Evolutionary conservation across 116 monocot genomes (phyloP), one percentile per base, ranked within the genome.

Genomic region (Phalaenopsis hybrid): DNA sequence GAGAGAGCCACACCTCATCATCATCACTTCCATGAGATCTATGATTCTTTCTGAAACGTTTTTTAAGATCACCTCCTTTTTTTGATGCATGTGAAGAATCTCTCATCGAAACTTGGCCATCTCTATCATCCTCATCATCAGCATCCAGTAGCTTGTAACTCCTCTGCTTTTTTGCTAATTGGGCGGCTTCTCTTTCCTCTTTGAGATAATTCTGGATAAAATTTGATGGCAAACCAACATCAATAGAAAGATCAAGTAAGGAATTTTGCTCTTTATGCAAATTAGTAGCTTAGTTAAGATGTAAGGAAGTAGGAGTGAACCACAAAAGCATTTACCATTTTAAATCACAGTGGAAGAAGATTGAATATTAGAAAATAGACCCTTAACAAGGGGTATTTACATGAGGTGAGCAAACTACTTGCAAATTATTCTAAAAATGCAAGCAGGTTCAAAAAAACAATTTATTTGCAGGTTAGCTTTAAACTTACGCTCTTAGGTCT

Each of bases 81-180:
- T 31, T 84, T 31, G 69, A 72, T 41, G 74, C 73, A 50, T 85
- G 82, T 28, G 86, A 81, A 76, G 49, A 70, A 74, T 13, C 41
- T 28, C 23, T 83, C 15, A 52, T 51, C 31, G 81, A n/a, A 58
- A 65, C 63, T 51, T 25, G 78, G 25, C 33, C 57, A 81, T 86
- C 74, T 16, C n/a, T 79, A 48, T 87, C 84, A 76, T 89, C 88
- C 28, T 91, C 91, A 74, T 93, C 92, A 59, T 97, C 96, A 74
- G 85, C 92, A 79, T 91, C 95, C 80, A 99, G 77, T 20, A 99
- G 49, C 80, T 87, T 89, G 83, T 99, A 99, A 45, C 85, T 92
- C 83, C 33, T 89, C 59, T 99, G 95, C 88, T 93, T 93, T 82
- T 80, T 90, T 5, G 80, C 99, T 31, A 95, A 80, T 28, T 85